Percentiles rank a stretch among this genome's conserved stretches.
Conservation (phyloP, 2,329 filamentous ascomycete genomes). For the Talaromyces albobiverticillius region DNA sequence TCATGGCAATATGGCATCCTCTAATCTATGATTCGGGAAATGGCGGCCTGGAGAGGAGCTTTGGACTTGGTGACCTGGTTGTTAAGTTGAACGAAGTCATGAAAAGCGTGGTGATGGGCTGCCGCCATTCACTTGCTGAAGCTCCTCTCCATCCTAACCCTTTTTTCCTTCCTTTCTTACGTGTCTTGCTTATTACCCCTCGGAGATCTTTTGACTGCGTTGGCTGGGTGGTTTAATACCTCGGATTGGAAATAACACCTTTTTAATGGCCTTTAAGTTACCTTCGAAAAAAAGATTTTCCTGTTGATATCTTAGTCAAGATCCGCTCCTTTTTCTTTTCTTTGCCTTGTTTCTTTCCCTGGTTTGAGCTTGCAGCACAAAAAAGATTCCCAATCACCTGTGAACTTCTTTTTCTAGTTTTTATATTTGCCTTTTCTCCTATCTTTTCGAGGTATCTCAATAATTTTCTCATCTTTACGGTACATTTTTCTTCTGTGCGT, state of each 20-base stretch:
- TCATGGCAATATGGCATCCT: constrained; percentile 17
- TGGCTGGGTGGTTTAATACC: constrained; percentile 21
- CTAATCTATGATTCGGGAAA: constrained; percentile 19
- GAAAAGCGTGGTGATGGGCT: constrained; percentile 23
- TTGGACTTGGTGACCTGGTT: constrained; percentile 5
- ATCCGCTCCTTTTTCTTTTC: constrained; percentile 13
- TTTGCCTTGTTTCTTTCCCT: constrained; percentile 15
- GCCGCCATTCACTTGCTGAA: constrained; percentile 10
- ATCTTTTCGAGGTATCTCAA: constrained; percentile 9
- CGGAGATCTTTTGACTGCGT: constrained; percentile 17
- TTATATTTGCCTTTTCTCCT: constrained; percentile 20
- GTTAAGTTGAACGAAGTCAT: constrained; percentile 30
- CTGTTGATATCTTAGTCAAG: constrained; percentile 22
- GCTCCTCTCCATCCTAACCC: constrained; percentile 13
- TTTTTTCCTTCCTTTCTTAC: constrained; percentile 18
- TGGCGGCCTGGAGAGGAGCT: constrained; percentile 1
- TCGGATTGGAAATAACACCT: constrained; percentile 29
- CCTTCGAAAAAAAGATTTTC: constrained; percentile 22
- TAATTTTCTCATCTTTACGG: constrained; percentile 16
- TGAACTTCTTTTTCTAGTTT: constrained; percentile 15
- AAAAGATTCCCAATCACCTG: constrained; percentile 14
- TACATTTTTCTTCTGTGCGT: neutral
- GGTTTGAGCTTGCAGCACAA: constrained; percentile 12
- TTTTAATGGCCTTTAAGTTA: constrained; percentile 30
- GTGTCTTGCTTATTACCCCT: constrained; percentile 17